Base-by-base conservation (phyloP, 1,284 basidiomycete species). In the Cryptococcus wingfieldii region DNA sequence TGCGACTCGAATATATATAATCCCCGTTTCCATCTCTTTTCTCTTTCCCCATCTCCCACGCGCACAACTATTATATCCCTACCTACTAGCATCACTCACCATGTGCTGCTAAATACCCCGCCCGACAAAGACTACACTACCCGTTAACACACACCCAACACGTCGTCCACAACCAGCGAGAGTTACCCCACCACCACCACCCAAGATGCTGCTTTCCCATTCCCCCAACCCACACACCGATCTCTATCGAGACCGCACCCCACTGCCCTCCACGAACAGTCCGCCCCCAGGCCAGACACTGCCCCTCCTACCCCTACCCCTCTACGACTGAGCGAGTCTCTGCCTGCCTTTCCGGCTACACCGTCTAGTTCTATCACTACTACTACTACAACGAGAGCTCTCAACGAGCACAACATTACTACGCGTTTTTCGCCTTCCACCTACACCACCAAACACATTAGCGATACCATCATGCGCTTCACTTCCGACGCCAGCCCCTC, bases 391-490 rank as follows among this genome's bases (percentile, higher is more conserved):
- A 14, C 31, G 31, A 47, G 27, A 38, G 34, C 47, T 23, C 47
- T 38, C 28, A 25, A 12, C 18, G 44, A 46, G 44, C 44, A 27
- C 25, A n/a, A 16, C 25, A 49, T 39, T 23, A 39, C 19, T 12
- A 31, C 46, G 12, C 23, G 28, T 18, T 12, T 31, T 38, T 14
- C 28, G 6, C n/a, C 47, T 34, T 31, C 37, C 14, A 23, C 31
- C 38, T 38, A 38, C 46, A 25, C 46, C 31, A n/a, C n/a, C 47
- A 13, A 19, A 19, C 19, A 38, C 34, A 48, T 23, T 34, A 38
- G 31, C 31, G 31, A 34, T 10, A 34, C 10, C 31, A 34, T 34
- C 31, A 75, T 75, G 72, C 65, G 68, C 38, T 75, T 74, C 65
- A 56, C 62, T 8, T 64, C 64, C 43, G 51, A 55, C 46, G 44